Evolutionary conservation across 148 eudicot species (phyloP).

Genomic region (Spergularia marina): DNA sequence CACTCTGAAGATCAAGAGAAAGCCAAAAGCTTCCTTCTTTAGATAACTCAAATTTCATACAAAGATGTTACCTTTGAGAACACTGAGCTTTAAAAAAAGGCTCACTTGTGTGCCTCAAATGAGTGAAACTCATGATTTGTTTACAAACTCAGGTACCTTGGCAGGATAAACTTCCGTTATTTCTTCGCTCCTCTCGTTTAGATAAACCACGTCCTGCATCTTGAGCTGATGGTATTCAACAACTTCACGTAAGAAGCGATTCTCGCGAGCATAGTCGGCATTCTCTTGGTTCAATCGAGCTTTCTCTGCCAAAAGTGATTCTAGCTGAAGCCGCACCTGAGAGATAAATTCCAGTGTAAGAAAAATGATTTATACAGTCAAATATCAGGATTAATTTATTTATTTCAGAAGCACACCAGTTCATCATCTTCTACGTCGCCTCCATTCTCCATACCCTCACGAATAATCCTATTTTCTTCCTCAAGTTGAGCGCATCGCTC

Average conservation of each 20-base stretch:
- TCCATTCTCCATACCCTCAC: constrained; percentile 69
- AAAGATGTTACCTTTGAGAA: neutral
- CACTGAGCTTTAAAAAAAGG: neutral
- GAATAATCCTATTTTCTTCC: constrained; percentile 69
- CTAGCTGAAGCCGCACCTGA: constrained; percentile 89
- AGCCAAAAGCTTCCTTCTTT: constrained; percentile 1
- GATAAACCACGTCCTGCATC: constrained; percentile 84
- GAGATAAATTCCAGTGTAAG: constrained; percentile 6
- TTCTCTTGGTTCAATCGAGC: constrained; percentile 86
- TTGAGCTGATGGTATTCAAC: constrained; percentile 89
- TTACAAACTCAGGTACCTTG: constrained; percentile 36
- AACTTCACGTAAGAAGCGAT: constrained; percentile 78
- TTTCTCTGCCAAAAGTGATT: constrained; percentile 80
- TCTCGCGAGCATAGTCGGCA: constrained; percentile 69
- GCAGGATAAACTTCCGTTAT: constrained; percentile 73
- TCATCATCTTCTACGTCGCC: constrained; percentile 78
- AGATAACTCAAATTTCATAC: constrained; percentile 10
- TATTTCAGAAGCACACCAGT: constrained; percentile 39
- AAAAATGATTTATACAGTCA: neutral
- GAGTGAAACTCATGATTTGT: neutral
- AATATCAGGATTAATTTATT: neutral
- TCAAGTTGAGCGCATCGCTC: constrained; percentile 89
- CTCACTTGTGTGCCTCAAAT: neutral
- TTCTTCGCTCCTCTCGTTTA: constrained; percentile 76
- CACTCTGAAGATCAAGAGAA: neutral